Conservation (phyloP, 768 basidiomycete genomes). For the Psilocybe subaeruginosa region DNA sequence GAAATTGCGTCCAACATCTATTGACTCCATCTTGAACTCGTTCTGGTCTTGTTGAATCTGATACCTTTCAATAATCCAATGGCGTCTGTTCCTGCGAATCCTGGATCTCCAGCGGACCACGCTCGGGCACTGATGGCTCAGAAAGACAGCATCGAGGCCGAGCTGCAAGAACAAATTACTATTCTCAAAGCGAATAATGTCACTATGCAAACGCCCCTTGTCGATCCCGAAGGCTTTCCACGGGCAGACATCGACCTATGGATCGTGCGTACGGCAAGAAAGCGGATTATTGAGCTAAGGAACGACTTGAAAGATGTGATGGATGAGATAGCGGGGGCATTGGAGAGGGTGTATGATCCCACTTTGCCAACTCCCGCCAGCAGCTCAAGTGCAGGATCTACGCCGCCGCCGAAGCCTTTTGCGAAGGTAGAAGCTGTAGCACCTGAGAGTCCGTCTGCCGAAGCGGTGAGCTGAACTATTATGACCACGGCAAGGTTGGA, state of each 20-base stretch:
- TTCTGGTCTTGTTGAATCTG: constrained; percentile 19
- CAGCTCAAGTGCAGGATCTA: constrained; percentile 1
- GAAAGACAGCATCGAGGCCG: constrained; percentile 75
- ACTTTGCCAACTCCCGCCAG: constrained; percentile 21
- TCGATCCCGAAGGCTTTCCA: constrained; percentile 90
- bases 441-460: constrained; percentile 78
- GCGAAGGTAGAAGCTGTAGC: constrained; percentile 85
- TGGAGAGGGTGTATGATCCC: constrained; percentile 73
- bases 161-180: constrained; percentile 63
- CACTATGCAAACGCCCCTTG: constrained; percentile 72
- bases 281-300: constrained; percentile 76
- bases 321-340: constrained; percentile 64
- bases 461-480: constrained; percentile 56
- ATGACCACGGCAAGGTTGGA: background rate
- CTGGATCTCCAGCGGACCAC: constrained; percentile 51
- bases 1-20: too few relatives aligned
- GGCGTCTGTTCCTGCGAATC: constrained; percentile 38
- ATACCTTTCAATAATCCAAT: constrained; percentile 40
- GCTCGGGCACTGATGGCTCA: constrained; percentile 66
- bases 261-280: constrained; percentile 74
- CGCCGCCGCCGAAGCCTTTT: constrained; percentile 49
- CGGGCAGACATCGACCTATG: constrained; percentile 85
- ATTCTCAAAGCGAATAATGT: constrained; percentile 67
- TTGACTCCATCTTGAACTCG: background rate
- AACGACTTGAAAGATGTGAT: constrained; percentile 76